Evolutionary conservation across 2,329 filamentous ascomycete genomes (phyloP).

Genomic region (Colletotrichum horii): DNA sequence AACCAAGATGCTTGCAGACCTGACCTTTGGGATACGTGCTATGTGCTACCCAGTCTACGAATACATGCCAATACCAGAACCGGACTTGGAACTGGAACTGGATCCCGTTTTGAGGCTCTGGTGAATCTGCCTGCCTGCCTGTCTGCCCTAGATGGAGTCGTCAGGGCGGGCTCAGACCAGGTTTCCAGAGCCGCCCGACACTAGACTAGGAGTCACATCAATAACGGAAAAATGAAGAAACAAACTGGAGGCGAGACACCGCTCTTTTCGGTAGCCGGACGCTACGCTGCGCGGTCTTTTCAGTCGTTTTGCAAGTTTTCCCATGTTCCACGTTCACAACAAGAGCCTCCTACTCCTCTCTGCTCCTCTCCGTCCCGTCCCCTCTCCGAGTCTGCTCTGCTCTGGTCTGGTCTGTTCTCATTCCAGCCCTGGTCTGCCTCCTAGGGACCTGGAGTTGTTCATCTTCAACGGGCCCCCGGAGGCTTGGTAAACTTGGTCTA

Average conservation of each 20-base stretch:
- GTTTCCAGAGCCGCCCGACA: background rate
- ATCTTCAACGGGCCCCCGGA: background rate
- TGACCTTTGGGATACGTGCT: background rate
- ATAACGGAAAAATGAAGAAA: slow-evolving; percentile 5
- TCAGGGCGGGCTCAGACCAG: background rate
- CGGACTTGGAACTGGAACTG: background rate
- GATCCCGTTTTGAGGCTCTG: background rate
- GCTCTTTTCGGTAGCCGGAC: slow-evolving; percentile 9
- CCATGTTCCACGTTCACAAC: slow-evolving; percentile 11
- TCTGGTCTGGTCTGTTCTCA: background rate
- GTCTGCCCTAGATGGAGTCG: background rate
- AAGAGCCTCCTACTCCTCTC: slow-evolving; percentile 2
- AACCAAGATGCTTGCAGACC: slow-evolving; percentile 10
- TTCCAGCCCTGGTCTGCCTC: background rate
- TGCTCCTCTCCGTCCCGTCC: background rate
- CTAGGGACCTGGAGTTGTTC: background rate
- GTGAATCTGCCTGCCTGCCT: background rate
- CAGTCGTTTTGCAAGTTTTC: background rate
- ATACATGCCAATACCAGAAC: background rate
- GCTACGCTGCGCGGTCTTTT: background rate
- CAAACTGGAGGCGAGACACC: slow-evolving; percentile 16
- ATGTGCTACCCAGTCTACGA: background rate
- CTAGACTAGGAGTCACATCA: background rate
- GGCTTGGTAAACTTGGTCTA: slow-evolving; percentile 5
- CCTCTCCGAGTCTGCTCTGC: background rate